Evolutionary conservation across 2,329 filamentous ascomycete species (phyloP).

Genomic region (Aspergillus unguis): DNA sequence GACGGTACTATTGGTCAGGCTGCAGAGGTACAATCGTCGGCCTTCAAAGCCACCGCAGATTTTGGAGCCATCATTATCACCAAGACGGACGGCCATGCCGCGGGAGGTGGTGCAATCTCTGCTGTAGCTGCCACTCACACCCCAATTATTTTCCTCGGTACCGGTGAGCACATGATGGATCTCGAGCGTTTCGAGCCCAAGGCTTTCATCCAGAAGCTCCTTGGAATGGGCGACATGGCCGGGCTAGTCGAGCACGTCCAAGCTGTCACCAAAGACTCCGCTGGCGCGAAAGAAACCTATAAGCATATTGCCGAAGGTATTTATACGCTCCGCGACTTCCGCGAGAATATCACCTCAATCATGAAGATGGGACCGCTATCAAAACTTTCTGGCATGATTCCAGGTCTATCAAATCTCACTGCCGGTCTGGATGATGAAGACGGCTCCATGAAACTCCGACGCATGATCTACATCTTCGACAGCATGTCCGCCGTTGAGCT

Average conservation of each 20-base stretch:
- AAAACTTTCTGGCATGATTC: conserved; percentile 99
- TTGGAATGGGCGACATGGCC: conserved; percentile 97
- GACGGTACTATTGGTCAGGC: conserved; percentile 96
- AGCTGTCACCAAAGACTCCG: conserved; percentile 85
- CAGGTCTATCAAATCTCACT: conserved; percentile 90
- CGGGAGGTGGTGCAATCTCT: conserved; percentile 94
- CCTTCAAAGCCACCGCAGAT: conserved; percentile 95
- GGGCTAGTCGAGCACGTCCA: conserved; percentile 96
- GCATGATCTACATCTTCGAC: conserved; percentile 99
- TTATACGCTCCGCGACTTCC: conserved; percentile 89
- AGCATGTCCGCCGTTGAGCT: conserved; percentile 96
- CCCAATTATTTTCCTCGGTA: conserved; percentile 96
- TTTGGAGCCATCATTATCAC: conserved; percentile 99
- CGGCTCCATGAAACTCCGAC: conserved; percentile 85
- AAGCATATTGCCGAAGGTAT: conserved; percentile 97
- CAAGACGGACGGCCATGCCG: conserved; percentile 94
- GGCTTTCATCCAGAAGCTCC: conserved; percentile 86
- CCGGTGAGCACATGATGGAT: conserved; percentile 94
- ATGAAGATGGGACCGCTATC: conserved; percentile 99
- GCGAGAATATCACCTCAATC: conserved; percentile 94
- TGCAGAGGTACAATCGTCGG: conserved; percentile 88
- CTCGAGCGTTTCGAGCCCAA: conserved; percentile 89
- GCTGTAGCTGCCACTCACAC: conserved; percentile 95
- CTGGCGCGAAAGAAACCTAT: conserved; percentile 82
- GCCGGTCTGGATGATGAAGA: conserved; percentile 96